Evolutionary conservation across 176 grass and related monocot species (phyloP).

Genomic region (Musa troglodytarum): DNA sequence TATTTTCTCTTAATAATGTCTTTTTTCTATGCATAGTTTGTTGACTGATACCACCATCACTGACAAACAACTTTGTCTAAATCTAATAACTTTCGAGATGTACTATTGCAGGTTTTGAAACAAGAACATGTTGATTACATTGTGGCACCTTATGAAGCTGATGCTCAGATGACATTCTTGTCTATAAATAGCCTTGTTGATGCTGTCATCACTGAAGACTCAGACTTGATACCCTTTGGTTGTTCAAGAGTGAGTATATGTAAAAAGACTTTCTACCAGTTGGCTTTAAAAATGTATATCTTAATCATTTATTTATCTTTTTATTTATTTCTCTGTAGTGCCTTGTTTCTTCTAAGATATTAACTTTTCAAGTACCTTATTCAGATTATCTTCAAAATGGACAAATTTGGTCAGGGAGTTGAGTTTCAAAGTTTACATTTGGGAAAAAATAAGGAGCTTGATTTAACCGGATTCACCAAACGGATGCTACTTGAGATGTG

Average conservation of each 20-base stretch:
- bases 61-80: background rate
- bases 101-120: conserved; percentile 61
- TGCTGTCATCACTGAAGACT: conserved; percentile 92
- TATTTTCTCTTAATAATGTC: too few species aligned
- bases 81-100: background rate
- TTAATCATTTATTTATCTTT: conserved; percentile 2
- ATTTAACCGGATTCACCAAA: conserved; percentile 70
- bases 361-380: conserved; percentile 20
- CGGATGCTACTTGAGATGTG: conserved; percentile 99
- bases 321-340: background rate
- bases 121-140: conserved; percentile 85
- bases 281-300: background rate
- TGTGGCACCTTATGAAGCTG: conserved; percentile 96
- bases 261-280: background rate
- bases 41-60: background rate
- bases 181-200: conserved; percentile 93
- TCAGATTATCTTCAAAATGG: conserved; percentile 99
- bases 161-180: conserved; percentile 92
- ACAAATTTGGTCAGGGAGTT: conserved; percentile 94
- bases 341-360: conserved; percentile 1
- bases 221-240: conserved; percentile 96
- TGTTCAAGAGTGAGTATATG: conserved; percentile 77
- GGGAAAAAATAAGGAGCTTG: conserved; percentile 64
- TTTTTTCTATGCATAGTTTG: background rate
- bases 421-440: conserved; percentile 64